Evolutionary conservation across 768 basidiomycete genomes (phyloP).

Genomic region (Heimioporus sp.): DNA sequence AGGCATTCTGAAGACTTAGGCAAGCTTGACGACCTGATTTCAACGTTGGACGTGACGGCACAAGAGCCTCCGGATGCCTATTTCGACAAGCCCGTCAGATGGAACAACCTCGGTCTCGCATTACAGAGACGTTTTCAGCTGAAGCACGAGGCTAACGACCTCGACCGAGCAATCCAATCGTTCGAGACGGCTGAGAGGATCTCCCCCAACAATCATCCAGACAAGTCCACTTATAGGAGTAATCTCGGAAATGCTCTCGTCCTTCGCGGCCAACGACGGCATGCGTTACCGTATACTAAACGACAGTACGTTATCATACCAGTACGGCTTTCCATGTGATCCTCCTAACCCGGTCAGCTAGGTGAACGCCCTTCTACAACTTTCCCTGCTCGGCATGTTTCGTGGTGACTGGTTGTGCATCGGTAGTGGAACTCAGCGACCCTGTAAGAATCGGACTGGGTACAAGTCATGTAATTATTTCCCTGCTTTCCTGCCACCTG

Average conservation of each 20-base stretch:
- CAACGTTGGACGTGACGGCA: background rate
- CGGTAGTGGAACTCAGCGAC: no score
- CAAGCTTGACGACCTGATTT: background rate
- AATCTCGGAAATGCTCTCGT: background rate
- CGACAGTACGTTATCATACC: background rate
- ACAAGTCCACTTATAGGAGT: background rate
- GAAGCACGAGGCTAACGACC: background rate
- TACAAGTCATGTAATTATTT: no score
- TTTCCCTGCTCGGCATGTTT: no score
- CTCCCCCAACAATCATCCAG: background rate
- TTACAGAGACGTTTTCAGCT: conserved; percentile 1
- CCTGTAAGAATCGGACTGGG: no score
- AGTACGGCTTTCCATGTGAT: background rate
- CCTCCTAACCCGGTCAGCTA: background rate
- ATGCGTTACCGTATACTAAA: background rate
- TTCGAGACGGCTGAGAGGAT: background rate
- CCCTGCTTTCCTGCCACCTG: no score
- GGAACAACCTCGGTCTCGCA: conserved; percentile 1
- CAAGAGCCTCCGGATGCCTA: background rate
- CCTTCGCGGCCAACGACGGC: background rate
- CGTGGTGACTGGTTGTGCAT: no score
- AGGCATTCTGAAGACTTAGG: background rate
- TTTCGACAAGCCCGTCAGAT: background rate
- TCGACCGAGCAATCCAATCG: background rate
- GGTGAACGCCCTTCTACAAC: background rate